These are phyloP conservation scores for Sphagnum contortum DNA, from an alignment of 225 moss, liverwort and hornwort genomes.

Conservation along the genomic window DNA sequence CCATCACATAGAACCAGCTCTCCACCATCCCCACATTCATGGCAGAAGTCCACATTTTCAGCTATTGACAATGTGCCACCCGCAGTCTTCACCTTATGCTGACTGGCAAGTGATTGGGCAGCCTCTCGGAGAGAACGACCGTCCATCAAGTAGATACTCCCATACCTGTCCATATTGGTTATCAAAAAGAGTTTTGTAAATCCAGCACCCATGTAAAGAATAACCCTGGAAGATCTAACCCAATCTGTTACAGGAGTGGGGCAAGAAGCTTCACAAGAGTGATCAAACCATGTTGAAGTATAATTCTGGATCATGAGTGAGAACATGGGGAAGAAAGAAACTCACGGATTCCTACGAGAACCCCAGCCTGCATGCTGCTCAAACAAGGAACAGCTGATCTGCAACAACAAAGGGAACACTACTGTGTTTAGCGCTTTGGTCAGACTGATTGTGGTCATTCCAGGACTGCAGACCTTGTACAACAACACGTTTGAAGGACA, in stretches of 20 bases:
- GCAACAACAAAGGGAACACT: conserved; percentile 8
- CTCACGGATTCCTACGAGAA: conserved; percentile 98
- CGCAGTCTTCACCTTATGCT: conserved; percentile 44
- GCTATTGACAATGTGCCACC: conserved; percentile 34
- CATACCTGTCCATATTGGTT: conserved; percentile 44
- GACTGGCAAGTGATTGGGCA: conserved; percentile 62
- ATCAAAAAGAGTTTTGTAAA: too few relatives aligned
- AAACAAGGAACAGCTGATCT: conserved; percentile 97
- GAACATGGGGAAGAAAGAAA: conserved; percentile 3
- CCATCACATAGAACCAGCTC: conserved; percentile 78
- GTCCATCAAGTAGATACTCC: conserved; percentile 83
- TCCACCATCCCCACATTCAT: conserved; percentile 85
- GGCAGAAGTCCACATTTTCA: conserved; percentile 85
- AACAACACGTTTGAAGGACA: too few relatives aligned
- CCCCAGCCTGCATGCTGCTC: conserved; percentile 99
- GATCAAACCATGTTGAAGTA: too few relatives aligned
- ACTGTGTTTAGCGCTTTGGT: too few relatives aligned
- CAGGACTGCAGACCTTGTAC: too few relatives aligned
- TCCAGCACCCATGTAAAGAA: background rate
- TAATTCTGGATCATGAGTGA: too few relatives aligned
- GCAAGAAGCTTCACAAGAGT: too few relatives aligned
- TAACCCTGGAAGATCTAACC: background rate
- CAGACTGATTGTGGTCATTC: too few relatives aligned
- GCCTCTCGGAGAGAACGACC: conserved; percentile 82
- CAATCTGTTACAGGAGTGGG: too few relatives aligned